phyloP scores from a whole-genome alignment of 805 yeast species.

The Metschnikowia aberdeeniae region DNA sequence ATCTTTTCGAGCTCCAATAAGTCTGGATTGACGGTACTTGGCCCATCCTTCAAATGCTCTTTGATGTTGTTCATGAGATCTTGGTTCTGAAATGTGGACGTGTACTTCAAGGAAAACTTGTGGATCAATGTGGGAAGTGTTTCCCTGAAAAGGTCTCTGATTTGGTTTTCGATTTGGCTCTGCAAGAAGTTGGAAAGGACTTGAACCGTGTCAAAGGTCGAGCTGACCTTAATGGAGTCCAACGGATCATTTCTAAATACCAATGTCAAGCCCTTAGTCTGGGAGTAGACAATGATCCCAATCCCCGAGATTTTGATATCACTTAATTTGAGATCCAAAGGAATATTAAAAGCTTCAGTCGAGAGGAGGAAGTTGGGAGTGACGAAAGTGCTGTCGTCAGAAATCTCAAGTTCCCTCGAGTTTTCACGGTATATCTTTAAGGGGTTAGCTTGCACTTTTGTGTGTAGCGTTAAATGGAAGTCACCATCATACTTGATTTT shows the following conservation, averaged over 20 bases:
- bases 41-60: conserved; percentile 14
- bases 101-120: conserved; percentile 62
- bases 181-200: conserved; percentile 82
- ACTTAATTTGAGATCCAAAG: conserved; percentile 69
- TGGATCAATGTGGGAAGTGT: conserved; percentile 79
- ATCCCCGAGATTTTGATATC: conserved; percentile 74
- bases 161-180: conserved; percentile 75
- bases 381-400: conserved; percentile 42
- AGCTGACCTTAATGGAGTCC: conserved; percentile 74
- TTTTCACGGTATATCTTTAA: conserved; percentile 59
- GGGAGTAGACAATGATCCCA: conserved; percentile 77
- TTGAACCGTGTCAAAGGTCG: conserved; percentile 82
- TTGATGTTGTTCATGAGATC: conserved; percentile 20
- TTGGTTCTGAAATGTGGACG: conserved; percentile 18
- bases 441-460: conserved; percentile 82
- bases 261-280: conserved; percentile 76
- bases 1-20: conserved; percentile 13
- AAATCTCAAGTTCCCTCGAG: conserved; percentile 32
- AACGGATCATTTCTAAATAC: conserved; percentile 89
- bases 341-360: conserved; percentile 67
- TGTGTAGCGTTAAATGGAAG: conserved; percentile 67
- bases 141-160: conserved; percentile 76
- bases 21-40: conserved; percentile 6
- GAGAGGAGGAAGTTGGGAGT: conserved; percentile 66
- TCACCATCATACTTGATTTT: conserved; percentile 73